These are phyloP conservation scores for Cryptococcus sp. DNA, from an alignment of 1,284 basidiomycete genomes.

Conservation along the genomic window DNA sequence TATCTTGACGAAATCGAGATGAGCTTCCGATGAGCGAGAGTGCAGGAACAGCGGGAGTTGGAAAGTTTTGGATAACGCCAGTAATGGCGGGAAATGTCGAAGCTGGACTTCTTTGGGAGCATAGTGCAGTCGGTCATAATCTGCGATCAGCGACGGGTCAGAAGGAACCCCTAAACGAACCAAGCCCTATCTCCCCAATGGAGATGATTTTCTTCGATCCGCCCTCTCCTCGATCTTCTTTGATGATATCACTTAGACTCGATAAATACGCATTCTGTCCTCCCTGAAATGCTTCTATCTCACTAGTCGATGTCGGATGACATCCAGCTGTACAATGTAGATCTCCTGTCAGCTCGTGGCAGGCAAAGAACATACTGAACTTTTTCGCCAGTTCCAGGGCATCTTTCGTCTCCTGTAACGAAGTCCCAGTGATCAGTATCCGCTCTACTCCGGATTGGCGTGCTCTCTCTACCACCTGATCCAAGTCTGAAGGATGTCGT, in stretches of 20 bases:
- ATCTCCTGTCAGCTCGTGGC: slow-evolving; percentile 43
- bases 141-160: slow-evolving; percentile 45
- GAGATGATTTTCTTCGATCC: slow-evolving; percentile 64
- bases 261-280: slow-evolving; percentile 64
- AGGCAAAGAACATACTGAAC: slow-evolving; percentile 50
- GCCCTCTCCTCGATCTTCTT: slow-evolving; percentile 50
- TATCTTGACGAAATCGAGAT: slow-evolving; percentile 64
- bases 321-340: slow-evolving; percentile 76
- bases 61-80: slow-evolving; percentile 66
- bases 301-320: slow-evolving; percentile 76
- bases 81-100: slow-evolving; percentile 66
- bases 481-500: slow-evolving; percentile 61
- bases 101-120: slow-evolving; percentile 62
- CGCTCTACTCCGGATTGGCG: slow-evolving; percentile 62
- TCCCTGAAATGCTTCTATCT: slow-evolving; percentile 62
- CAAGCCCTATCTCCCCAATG: slow-evolving; percentile 80
- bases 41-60: slow-evolving; percentile 80
- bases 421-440: slow-evolving; percentile 80
- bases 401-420: slow-evolving; percentile 61
- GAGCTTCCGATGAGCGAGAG: slow-evolving; percentile 68
- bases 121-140: slow-evolving; percentile 79
- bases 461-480: slow-evolving; percentile 60
- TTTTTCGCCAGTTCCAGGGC: slow-evolving; percentile 62
- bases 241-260: slow-evolving; percentile 59
- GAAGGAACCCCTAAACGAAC: slow-evolving; percentile 46